These are phyloP conservation scores for Planoprotostelium fungivorum DNA, from an alignment of 78 protist species.

Conservation along the genomic window DNA sequence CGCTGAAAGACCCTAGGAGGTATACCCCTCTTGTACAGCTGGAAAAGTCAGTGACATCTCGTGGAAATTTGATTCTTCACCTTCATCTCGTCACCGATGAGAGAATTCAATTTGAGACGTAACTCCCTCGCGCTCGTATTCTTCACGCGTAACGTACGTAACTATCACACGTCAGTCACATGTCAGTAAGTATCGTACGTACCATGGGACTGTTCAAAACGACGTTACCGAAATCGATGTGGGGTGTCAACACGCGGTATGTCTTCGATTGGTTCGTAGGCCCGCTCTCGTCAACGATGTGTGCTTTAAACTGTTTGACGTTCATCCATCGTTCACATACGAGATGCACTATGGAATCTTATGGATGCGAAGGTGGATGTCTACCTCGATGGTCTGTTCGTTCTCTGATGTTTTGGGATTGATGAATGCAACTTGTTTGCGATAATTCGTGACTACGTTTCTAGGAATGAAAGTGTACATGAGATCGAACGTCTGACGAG, in stretches of 20 bases:
- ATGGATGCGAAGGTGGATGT: too few species aligned
- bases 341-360: too few species aligned
- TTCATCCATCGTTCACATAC: too few species aligned
- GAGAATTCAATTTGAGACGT: constrained; percentile 9
- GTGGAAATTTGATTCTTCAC: constrained; percentile 12
- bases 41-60: neutral
- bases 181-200: neutral
- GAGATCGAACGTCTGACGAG: constrained; percentile 34
- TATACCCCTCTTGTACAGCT: neutral
- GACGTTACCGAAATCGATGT: constrained; percentile 59
- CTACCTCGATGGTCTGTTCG: constrained; percentile 40
- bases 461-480: constrained; percentile 44
- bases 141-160: constrained; percentile 22
- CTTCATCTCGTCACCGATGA: constrained; percentile 39
- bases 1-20: neutral
- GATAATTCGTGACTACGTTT: constrained; percentile 70
- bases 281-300: constrained; percentile 65
- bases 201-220: constrained; percentile 58
- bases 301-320: constrained; percentile 36
- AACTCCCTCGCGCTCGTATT: constrained; percentile 23
- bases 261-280: constrained; percentile 53
- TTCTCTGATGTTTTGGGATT: constrained; percentile 32
- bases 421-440: constrained; percentile 61
- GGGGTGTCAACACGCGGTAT: constrained; percentile 47
- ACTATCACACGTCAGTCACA: neutral